Percentiles rank a stretch among this genome's conserved stretches.
Conservation (phyloP, 1,284 basidiomycete species). For the Ceratobasidium sp. region DNA sequence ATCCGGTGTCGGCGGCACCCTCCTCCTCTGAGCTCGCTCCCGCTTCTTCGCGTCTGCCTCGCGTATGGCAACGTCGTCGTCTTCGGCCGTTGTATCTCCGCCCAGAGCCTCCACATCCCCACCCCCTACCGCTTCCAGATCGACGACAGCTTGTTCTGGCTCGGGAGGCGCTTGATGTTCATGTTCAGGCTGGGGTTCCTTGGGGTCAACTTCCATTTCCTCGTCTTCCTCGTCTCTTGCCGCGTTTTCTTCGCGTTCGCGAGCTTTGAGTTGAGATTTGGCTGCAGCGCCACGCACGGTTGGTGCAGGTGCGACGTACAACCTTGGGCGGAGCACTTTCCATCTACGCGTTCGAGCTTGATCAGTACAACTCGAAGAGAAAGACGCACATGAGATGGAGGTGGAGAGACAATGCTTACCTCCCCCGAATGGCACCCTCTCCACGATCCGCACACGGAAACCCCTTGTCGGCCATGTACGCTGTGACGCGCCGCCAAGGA, state of each 20-base stretch:
- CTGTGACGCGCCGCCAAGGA: conserved; percentile 39
- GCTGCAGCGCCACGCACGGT: conserved; percentile 33
- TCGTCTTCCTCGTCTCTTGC: conserved; percentile 16
- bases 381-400: neutral
- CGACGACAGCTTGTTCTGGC: neutral
- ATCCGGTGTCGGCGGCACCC: neutral
- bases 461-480: conserved; percentile 37
- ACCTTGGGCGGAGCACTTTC: conserved; percentile 39
- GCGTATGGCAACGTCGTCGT: conserved; percentile 23
- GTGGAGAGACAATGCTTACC: conserved; percentile 11
- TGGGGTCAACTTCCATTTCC: neutral
- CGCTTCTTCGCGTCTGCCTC: neutral
- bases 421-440: conserved; percentile 38
- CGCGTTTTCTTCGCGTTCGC: conserved; percentile 16
- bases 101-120: neutral
- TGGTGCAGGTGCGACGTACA: conserved; percentile 33
- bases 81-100: conserved; percentile 37
- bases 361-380: neutral
- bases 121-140: neutral
- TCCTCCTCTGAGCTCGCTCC: neutral
- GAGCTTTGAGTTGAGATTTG: conserved; percentile 34
- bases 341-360: conserved; percentile 7
- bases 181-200: conserved; percentile 12
- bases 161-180: conserved; percentile 7
- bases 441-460: conserved; percentile 38